Evolutionary conservation across 2,329 filamentous ascomycete genomes (phyloP).

Genomic region (Teratosphaeria viscida): DNA sequence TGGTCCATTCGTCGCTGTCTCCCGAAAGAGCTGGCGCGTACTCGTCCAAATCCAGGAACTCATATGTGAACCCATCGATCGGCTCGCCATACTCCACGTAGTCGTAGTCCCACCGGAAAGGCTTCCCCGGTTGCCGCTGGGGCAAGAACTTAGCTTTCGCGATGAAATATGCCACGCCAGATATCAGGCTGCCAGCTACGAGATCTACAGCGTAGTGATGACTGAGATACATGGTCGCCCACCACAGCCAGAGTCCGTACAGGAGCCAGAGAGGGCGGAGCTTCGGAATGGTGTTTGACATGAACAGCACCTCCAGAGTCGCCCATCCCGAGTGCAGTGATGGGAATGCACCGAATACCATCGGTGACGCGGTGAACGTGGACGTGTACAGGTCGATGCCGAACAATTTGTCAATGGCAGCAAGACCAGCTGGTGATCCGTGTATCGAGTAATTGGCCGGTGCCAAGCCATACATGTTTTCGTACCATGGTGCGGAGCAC

Average conservation of each 20-base stretch:
- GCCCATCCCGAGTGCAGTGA: slow-evolving; percentile 85
- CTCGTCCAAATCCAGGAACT: slow-evolving; percentile 45
- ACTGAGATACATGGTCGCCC: slow-evolving; percentile 96
- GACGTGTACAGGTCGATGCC: slow-evolving; percentile 89
- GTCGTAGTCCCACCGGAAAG: slow-evolving; percentile 89
- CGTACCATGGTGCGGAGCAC: slow-evolving; percentile 94
- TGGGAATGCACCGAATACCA: slow-evolving; percentile 92
- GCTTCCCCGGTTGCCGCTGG: slow-evolving; percentile 71
- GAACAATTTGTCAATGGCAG: slow-evolving; percentile 79
- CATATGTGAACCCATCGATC: slow-evolving; percentile 39
- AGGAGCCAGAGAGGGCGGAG: slow-evolving; percentile 68
- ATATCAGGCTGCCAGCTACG: slow-evolving; percentile 63
- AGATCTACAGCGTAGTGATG: slow-evolving; percentile 96
- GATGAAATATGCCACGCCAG: slow-evolving; percentile 64
- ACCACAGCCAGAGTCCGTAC: slow-evolving; percentile 92
- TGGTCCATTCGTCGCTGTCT: slow-evolving; percentile 82
- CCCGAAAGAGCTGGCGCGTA: slow-evolving; percentile 38
- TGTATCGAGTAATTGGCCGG: slow-evolving; percentile 87
- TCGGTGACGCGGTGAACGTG: slow-evolving; percentile 76
- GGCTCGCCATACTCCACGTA: slow-evolving; percentile 75
- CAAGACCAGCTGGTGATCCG: slow-evolving; percentile 80
- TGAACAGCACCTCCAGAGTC: slow-evolving; percentile 80
- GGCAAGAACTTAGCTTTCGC: slow-evolving; percentile 73
- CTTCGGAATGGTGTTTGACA: slow-evolving; percentile 83
- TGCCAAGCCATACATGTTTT: slow-evolving; percentile 81